Conservation (phyloP, 2,329 filamentous ascomycete species). For the Fusarium phyllophilum region DNA sequence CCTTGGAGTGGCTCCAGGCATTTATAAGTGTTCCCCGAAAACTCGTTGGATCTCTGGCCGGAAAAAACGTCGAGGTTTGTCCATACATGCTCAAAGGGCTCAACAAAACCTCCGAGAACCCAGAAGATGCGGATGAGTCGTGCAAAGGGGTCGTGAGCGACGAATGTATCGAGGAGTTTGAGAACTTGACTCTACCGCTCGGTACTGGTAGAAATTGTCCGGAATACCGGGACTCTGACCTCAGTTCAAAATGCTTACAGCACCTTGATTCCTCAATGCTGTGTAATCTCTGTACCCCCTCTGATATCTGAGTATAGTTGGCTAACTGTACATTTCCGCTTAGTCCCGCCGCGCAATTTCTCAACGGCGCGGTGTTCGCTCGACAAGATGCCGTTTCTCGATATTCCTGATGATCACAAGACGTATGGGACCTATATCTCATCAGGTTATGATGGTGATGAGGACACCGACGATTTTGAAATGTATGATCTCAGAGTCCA, state of each 20-base stretch:
- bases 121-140: not conserved
- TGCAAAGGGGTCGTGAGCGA: not conserved
- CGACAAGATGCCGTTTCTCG: not conserved
- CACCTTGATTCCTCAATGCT: too few relatives aligned
- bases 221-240: rapidly evolving
- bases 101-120: not conserved
- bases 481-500: not conserved
- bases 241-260: not conserved
- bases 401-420: not conserved
- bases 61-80: not conserved
- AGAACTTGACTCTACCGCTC: not conserved
- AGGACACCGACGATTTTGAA: not conserved
- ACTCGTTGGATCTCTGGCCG: not conserved
- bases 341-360: not conserved
- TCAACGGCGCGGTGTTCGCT: not conserved
- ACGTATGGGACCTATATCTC: not conserved
- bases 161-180: not conserved
- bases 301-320: rapidly evolving
- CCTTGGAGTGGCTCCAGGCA: not conserved
- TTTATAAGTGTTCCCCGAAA: not conserved
- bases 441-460: too few relatives aligned
- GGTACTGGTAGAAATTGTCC: rapidly evolving
- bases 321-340: not conserved
- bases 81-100: not conserved
- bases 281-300: not conserved